phyloP scores from a whole-genome alignment of 163 green algal genomes.

The Scenedesmus sp. region DNA sequence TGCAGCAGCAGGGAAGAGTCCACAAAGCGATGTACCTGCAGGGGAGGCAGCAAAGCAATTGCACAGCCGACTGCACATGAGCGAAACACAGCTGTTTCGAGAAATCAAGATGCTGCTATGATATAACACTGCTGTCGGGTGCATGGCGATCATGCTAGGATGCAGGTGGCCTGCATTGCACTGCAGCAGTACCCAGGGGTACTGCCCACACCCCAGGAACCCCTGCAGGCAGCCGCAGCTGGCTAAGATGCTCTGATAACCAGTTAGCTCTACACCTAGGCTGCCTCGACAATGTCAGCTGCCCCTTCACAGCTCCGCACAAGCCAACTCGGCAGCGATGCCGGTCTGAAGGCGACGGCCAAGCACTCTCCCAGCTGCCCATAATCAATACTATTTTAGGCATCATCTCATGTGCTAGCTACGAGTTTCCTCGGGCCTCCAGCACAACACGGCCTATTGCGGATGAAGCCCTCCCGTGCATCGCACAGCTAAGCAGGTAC shows the following conservation, averaged over 20 bases:
- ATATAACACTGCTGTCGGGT: neutral
- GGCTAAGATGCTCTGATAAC: neutral
- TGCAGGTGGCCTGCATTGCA: conserved; percentile 1
- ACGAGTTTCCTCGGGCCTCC: neutral
- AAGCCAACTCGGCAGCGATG: conserved; percentile 8
- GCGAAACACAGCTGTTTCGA: neutral
- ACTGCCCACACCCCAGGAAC: neutral
- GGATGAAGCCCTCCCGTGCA: neutral
- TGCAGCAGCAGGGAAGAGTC: conserved; percentile 41
- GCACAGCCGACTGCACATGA: neutral
- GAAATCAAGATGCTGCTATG: neutral
- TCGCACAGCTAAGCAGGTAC: conserved; percentile 15
- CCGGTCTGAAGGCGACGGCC: neutral
- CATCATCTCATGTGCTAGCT: neutral
- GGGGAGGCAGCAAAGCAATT: neutral
- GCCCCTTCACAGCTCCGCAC: neutral
- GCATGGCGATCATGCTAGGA: neutral
- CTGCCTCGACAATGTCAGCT: neutral
- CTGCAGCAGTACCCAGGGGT: conserved; percentile 10
- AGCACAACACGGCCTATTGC: neutral
- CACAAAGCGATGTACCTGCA: conserved; percentile 41
- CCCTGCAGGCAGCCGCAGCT: neutral
- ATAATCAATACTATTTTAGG: neutral
- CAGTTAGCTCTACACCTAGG: neutral
- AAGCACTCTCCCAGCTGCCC: neutral